Percentiles rank a stretch among this genome's conserved stretches.
Evolutionary conservation across 257 asterid species (phyloP).

Genomic region (Solanum peruvianum): DNA sequence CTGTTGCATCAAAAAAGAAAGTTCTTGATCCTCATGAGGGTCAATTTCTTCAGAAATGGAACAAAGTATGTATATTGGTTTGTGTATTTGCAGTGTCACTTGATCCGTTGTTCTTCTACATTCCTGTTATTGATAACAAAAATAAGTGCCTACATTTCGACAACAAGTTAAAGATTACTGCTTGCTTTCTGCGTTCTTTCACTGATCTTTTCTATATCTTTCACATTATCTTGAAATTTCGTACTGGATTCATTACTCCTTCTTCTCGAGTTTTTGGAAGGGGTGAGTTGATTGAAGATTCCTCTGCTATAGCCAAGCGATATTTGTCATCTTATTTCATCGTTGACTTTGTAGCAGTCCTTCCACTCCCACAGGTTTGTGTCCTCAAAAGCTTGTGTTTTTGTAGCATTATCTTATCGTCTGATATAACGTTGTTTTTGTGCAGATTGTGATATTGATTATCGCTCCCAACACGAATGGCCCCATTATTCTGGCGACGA

Average conservation of each 20-base stretch:
- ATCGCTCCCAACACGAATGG: conserved; percentile 10
- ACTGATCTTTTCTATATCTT: conserved; percentile 38
- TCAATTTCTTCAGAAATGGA: conserved; percentile 37
- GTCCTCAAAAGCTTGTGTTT: not conserved
- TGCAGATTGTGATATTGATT: conserved; percentile 29
- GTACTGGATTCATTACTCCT: conserved; percentile 46
- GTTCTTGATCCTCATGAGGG: conserved; percentile 40
- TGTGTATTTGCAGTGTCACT: conserved; percentile 33
- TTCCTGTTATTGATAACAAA: conserved; percentile 29
- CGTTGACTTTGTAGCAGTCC: conserved; percentile 42
- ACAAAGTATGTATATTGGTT: conserved; percentile 29
- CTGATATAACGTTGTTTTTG: not conserved
- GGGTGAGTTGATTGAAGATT: conserved; percentile 44
- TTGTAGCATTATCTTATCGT: not conserved
- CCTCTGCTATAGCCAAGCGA: conserved; percentile 36
- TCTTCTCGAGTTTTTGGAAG: conserved; percentile 50
- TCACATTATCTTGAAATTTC: conserved; percentile 49
- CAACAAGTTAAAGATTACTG: conserved; percentile 15
- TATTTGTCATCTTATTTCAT: conserved; percentile 41
- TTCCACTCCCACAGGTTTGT: conserved; percentile 60
- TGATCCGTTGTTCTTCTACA: conserved; percentile 60
- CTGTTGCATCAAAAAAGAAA: not conserved
- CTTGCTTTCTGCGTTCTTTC: conserved; percentile 45
- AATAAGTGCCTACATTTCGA: conserved; percentile 37
- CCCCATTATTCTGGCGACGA: conserved; percentile 29